Evolutionary conservation across 2,329 filamentous ascomycete genomes (phyloP), one percentile per base, ranked within the genome.

Genomic region (Sporothrix dimorphospora): DNA sequence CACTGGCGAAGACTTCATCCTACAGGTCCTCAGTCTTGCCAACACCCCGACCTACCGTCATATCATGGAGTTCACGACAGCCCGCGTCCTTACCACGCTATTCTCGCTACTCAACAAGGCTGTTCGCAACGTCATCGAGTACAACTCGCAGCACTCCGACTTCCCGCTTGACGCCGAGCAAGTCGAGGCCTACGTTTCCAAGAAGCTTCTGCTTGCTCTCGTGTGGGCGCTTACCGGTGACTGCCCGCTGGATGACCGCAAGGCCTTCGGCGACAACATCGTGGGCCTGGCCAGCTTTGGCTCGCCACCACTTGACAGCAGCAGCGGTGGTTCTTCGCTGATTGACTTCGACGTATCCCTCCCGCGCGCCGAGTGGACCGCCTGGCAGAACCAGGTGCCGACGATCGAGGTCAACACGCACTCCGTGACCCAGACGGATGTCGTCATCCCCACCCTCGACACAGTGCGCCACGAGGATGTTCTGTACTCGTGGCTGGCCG

Each of bases 401-500:
- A 91, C 89, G 12, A 92, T 99, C 72, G 97, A 99, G 80, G 93
- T 99, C 81, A 98, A 99, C 80, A 99, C 97, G 0, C 97, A 99
- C 81, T 98, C 95, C 5, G 92, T 99, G 78, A 98, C 93, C 0
- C 94, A 99, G 81, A 99, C 97, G 1, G 97, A 99, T 81, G 93
- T 98, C 53, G 96, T 99, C 74, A 99, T 99, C 78, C 97, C 96
- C 1, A 99, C 96, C 0, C 85, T 99, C 67, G 96, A 99, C 80
- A 99, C 97, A 38, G 92, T 99, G 59, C 93, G 96, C 40, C 96
- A 99, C 77, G 96, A 99, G 81, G 96, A 98, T 82, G 93, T 99
- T n/a, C 87, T 99, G 19, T 99, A 99, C 84, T 99, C 97, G 3
- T 99, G 96, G 96, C 89, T 99, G 59, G 96, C 97, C 19, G 96